Conservation (phyloP, 441 rosid species). For the Mallotus japonicus region DNA sequence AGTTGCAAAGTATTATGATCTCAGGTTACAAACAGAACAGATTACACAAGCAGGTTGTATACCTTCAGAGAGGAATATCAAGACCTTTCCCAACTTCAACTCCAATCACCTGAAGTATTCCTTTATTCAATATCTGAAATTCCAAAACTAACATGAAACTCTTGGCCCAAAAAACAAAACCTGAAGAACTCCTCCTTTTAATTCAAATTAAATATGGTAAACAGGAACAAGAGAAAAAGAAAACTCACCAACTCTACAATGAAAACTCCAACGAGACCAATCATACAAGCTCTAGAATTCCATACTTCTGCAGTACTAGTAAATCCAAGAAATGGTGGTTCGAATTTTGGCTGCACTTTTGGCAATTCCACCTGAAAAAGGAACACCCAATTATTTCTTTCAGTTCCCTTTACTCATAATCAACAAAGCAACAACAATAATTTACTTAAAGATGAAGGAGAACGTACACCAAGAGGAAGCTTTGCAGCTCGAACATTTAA, state of each 20-base stretch:
- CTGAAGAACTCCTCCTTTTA: not conserved
- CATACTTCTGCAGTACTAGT: constrained; percentile 73
- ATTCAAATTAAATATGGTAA: not conserved
- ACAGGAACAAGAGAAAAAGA: not conserved
- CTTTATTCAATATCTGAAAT: constrained; percentile 63
- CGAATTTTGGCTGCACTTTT: constrained; percentile 61
- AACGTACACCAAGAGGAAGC: constrained; percentile 62
- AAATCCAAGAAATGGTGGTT: constrained; percentile 67
- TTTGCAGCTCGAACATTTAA: constrained; percentile 56
- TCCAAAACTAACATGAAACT: not conserved
- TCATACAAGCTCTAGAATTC: constrained; percentile 95
- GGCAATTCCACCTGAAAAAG: constrained; percentile 56
- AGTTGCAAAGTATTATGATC: not conserved
- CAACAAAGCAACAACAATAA: too few species aligned
- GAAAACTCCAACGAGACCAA: constrained; percentile 67
- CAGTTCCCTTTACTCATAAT: not conserved
- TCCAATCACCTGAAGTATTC: constrained; percentile 65
- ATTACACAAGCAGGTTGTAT: not conserved
- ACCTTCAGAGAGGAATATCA: constrained; percentile 65
- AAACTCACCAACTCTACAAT: constrained; percentile 64
- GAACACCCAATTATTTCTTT: not conserved
- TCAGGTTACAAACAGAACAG: too few species aligned
- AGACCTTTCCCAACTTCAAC: constrained; percentile 83
- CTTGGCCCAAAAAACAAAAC: not conserved
- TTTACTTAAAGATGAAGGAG: not conserved